These are phyloP conservation scores for Forsythia suspensa DNA, from an alignment of 257 asterid species.

Conservation along the genomic window DNA sequence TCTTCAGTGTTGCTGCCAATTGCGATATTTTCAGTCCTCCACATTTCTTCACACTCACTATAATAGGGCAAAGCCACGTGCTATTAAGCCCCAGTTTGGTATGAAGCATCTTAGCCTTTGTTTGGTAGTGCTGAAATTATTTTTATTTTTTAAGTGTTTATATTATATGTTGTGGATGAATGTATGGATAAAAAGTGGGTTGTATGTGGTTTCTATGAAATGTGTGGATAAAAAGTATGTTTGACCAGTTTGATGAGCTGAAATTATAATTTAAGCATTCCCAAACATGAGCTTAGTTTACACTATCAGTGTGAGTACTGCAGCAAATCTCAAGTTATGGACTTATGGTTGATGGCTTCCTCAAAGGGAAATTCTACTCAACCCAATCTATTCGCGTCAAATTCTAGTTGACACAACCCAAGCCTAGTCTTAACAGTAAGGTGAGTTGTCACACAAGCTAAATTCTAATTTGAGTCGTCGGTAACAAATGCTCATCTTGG, in stretches of 20 bases:
- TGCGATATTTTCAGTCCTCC: background rate
- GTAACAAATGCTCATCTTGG: background rate
- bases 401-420: background rate
- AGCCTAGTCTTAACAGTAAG: background rate
- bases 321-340: background rate
- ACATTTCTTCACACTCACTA: background rate
- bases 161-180: too few relatives aligned
- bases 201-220: too few relatives aligned
- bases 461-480: background rate
- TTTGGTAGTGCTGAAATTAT: too few relatives aligned
- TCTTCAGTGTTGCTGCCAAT: background rate
- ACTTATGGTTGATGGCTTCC: background rate
- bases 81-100: background rate
- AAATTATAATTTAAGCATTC: too few relatives aligned
- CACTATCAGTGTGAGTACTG: background rate
- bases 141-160: too few relatives aligned
- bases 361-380: background rate
- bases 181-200: too few relatives aligned
- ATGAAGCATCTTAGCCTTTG: background rate
- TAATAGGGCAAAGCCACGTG: background rate
- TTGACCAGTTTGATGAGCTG: too few relatives aligned
- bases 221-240: too few relatives aligned
- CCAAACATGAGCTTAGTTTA: too few relatives aligned
- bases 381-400: background rate
- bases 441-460: background rate